phyloP scores from a whole-genome alignment of 495 filamentous ascomycete species.

The Talaromyces borbonicus region DNA sequence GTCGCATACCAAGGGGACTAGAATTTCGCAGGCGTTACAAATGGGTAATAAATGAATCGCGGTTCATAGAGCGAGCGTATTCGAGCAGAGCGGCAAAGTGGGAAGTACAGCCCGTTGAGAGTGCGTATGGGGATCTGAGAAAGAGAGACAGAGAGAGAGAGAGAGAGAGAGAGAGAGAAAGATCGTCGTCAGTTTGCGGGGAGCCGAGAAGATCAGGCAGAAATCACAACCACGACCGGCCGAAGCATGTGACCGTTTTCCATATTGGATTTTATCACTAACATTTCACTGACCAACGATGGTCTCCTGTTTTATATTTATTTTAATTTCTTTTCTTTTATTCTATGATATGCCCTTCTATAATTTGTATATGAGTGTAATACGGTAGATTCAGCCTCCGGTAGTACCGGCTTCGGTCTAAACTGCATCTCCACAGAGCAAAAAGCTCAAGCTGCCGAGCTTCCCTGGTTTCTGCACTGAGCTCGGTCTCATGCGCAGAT shows the following conservation, averaged over 20 bases:
- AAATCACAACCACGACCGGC: neutral
- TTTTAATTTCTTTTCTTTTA: too few species aligned
- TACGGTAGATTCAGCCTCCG: too few species aligned
- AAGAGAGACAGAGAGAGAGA: conserved; percentile 3
- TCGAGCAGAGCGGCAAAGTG: conserved; percentile 7
- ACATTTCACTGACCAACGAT: too few species aligned
- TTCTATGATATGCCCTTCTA: too few species aligned
- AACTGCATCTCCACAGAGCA: too few species aligned
- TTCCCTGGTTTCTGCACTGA: too few species aligned
- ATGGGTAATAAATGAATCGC: neutral
- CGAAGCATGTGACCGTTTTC: conserved; percentile 7
- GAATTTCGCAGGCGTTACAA: neutral
- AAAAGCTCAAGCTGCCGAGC: too few species aligned
- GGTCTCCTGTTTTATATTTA: too few species aligned
- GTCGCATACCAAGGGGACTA: conserved; percentile 4
- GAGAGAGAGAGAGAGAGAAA: conserved; percentile 6
- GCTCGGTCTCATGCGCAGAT: too few species aligned
- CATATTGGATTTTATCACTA: neutral
- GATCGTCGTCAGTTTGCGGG: conserved; percentile 9
- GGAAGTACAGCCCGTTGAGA: neutral
- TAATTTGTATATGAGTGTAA: too few species aligned
- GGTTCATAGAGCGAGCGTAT: conserved; percentile 5
- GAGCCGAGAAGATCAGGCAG: conserved; percentile 4
- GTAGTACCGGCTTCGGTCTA: too few species aligned
- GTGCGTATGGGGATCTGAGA: neutral